phyloP scores from a whole-genome alignment of 306 rosid genomes.

The Quercus gilva region DNA sequence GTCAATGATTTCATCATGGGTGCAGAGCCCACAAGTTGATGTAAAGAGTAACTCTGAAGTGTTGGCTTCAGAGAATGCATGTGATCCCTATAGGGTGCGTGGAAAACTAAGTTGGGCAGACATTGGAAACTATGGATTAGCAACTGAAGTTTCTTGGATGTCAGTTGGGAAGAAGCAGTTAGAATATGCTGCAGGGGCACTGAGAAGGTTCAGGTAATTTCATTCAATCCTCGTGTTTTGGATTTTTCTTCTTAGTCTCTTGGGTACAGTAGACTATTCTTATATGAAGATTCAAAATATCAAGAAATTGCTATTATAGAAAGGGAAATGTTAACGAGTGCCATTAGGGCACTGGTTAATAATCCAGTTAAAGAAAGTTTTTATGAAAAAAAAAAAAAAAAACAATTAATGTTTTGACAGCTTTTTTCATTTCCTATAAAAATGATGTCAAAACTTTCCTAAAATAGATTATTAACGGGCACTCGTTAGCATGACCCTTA shows the following conservation, averaged over 20 bases:
- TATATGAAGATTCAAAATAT: neutral
- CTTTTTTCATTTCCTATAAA: no score
- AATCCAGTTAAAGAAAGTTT: no score
- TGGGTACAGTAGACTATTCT: neutral
- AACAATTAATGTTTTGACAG: no score
- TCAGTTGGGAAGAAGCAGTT: slow-evolving; percentile 80
- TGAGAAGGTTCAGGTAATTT: slow-evolving; percentile 61
- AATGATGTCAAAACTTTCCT: no score
- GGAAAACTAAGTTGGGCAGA: slow-evolving; percentile 73
- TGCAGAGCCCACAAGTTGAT: slow-evolving; percentile 66
- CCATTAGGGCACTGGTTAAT: no score
- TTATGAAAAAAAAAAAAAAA: no score
- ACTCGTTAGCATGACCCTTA: no score
- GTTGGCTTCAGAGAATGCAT: slow-evolving; percentile 49
- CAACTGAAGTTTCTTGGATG: slow-evolving; percentile 84
- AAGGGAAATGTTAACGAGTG: no score
- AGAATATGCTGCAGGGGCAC: slow-evolving; percentile 76
- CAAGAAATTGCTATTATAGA: neutral
- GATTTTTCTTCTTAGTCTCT: neutral
- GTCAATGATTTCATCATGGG: slow-evolving; percentile 52
- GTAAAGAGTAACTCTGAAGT: slow-evolving; percentile 49
- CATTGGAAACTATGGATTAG: slow-evolving; percentile 61
- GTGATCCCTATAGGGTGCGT: slow-evolving; percentile 66
- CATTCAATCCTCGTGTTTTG: neutral
- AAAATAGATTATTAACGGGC: no score